phyloP scores from a whole-genome alignment of 805 yeast species.

The Wickerhamiella sergipiensis region DNA sequence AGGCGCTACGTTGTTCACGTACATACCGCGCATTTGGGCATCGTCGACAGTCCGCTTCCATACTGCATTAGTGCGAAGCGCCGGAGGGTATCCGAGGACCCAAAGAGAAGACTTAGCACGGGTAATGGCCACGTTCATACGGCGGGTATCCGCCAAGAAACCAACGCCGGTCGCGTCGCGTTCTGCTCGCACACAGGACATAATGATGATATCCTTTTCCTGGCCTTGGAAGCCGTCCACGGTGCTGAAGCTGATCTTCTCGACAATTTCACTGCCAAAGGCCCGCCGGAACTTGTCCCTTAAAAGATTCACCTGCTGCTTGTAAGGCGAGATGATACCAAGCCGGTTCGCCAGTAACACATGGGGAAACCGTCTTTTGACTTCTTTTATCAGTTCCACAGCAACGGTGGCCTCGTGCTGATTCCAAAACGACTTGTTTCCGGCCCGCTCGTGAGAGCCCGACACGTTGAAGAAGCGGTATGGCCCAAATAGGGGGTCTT shows the following conservation, averaged over 20 bases:
- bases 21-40: slow-evolving; percentile 38
- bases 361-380: slow-evolving; percentile 36
- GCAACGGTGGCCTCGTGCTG: slow-evolving; percentile 59
- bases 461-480: slow-evolving; percentile 62
- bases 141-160: slow-evolving; percentile 75
- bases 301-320: slow-evolving; percentile 61
- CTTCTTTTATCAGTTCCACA: slow-evolving; percentile 43
- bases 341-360: slow-evolving; percentile 50
- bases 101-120: slow-evolving; percentile 87
- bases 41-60: slow-evolving; percentile 62
- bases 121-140: slow-evolving; percentile 95
- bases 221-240: slow-evolving; percentile 98
- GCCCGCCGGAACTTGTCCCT: slow-evolving; percentile 40
- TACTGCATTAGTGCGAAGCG: slow-evolving; percentile 48
- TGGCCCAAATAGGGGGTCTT: slow-evolving; percentile 41
- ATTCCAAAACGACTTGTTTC: slow-evolving; percentile 60
- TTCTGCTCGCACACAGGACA: slow-evolving; percentile 92
- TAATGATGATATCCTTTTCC: slow-evolving; percentile 84
- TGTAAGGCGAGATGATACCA: slow-evolving; percentile 91
- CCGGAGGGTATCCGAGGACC: slow-evolving; percentile 72
- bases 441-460: slow-evolving; percentile 44
- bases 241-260: slow-evolving; percentile 76
- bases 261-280: slow-evolving; percentile 50
- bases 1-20: neutral
- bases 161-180: slow-evolving; percentile 51